A percentile compares a stretch with the other conserved stretches of the same genome.
Evolutionary conservation across 129 eudicot species (phyloP).

Genomic region (sunflower (Helianthus annuus)): HanXRQr2.0-SUNRISE NC_035436.2:72594179-72594678

Average conservation of each 20-base stretch:
- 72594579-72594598: too few relatives aligned
- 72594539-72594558: too few relatives aligned
- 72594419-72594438: not conserved
- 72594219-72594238: constrained; percentile 41
- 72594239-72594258: constrained; percentile 31
- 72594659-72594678: too few relatives aligned
- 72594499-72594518: not conserved
- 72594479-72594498: too few relatives aligned
- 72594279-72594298: constrained; percentile 33
- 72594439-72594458: too few relatives aligned
- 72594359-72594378: constrained; percentile 4
- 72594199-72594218: constrained; percentile 13
- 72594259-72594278: not conserved
- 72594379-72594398: not conserved
- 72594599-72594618: too few relatives aligned
- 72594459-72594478: too few relatives aligned
- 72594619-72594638: too few relatives aligned
- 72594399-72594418: not conserved
- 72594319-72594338: not conserved
- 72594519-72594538: too few relatives aligned
- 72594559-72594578: too few relatives aligned
- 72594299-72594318: constrained; percentile 34
- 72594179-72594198: not conserved
- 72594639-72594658: too few relatives aligned
- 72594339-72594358: not conserved